Percentiles rank a stretch among this genome's conserved stretches.
phyloP scores from a whole-genome alignment of 106 monocot genomes.

The Acanthochlamys bracteata region DNA sequence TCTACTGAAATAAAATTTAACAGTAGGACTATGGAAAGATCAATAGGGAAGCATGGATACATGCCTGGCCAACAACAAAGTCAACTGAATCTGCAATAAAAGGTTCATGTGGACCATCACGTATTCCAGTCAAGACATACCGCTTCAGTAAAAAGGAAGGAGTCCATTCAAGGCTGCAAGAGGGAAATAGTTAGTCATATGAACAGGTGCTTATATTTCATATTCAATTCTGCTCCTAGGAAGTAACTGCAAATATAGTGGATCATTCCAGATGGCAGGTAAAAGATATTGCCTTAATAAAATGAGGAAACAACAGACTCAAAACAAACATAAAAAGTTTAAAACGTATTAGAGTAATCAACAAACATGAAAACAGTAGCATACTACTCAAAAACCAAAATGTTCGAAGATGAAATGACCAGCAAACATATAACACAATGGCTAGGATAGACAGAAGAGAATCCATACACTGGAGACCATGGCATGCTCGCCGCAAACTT shows the following conservation, averaged over 20 bases:
- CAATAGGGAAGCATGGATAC: conserved; percentile 1
- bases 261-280: too few species aligned
- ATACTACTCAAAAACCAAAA: neutral
- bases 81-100: conserved; percentile 96
- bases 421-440: neutral
- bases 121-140: conserved; percentile 82
- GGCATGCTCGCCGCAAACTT: conserved; percentile 89
- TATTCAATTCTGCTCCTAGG: too few species aligned
- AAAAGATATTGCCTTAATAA: too few species aligned
- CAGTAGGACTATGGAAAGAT: too few species aligned
- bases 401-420: neutral
- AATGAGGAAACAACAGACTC: too few species aligned
- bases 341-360: too few species aligned
- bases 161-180: conserved; percentile 82
- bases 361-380: too few species aligned
- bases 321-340: too few species aligned
- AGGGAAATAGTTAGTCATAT: conserved; percentile 2
- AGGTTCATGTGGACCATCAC: conserved; percentile 91
- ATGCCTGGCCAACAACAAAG: conserved; percentile 90
- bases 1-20: too few species aligned
- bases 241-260: too few species aligned
- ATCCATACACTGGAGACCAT: conserved; percentile 82
- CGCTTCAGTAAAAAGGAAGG: conserved; percentile 98
- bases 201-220: too few species aligned
- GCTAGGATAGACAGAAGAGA: neutral